A percentile compares a stretch with the other conserved stretches of the same genome.
phyloP scores from a whole-genome alignment of 2,329 filamentous ascomycete genomes.

The Neocatenulostroma microsporum region DNA sequence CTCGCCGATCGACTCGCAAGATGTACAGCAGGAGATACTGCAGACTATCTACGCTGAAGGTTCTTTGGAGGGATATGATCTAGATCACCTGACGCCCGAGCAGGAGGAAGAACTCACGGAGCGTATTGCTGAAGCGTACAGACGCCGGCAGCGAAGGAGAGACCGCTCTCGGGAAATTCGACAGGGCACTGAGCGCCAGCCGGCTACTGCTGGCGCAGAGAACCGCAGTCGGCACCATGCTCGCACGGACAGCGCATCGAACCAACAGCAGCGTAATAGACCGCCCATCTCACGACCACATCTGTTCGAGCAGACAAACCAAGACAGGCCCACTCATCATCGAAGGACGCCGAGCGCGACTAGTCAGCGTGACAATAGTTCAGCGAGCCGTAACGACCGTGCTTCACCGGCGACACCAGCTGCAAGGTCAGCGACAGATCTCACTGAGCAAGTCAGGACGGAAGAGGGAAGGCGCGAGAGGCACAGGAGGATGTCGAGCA shows the following conservation, averaged over 20 bases:
- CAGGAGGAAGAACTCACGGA: conserved; percentile 88
- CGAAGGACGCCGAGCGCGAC: conserved; percentile 39
- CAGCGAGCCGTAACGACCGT: conserved; percentile 35
- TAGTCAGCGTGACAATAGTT: conserved; percentile 21
- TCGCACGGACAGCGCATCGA: conserved; percentile 24
- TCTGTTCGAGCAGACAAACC: conserved; percentile 36
- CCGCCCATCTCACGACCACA: conserved; percentile 43
- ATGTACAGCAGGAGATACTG: conserved; percentile 81
- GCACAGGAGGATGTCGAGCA: conserved; percentile 32
- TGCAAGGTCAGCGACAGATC: conserved; percentile 58
- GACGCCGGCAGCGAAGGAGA: conserved; percentile 60
- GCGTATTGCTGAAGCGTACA: conserved; percentile 81
- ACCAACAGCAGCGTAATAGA: conserved; percentile 24
- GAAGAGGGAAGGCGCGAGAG: conserved; percentile 21
- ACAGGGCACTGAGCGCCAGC: conserved; percentile 2
- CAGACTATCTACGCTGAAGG: conserved; percentile 84
- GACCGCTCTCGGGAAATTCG: conserved; percentile 22
- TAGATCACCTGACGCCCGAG: conserved; percentile 74
- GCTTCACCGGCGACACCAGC: conserved; percentile 44
- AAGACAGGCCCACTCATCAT: conserved; percentile 25
- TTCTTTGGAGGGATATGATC: conserved; percentile 75
- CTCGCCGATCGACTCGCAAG: conserved; percentile 65
- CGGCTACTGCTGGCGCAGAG: conserved; percentile 2
- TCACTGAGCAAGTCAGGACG: conserved; percentile 35
- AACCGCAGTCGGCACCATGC: conserved; percentile 18